phyloP scores from a whole-genome alignment of 345 rosid genomes.

The Rhizophora mangle region DNA sequence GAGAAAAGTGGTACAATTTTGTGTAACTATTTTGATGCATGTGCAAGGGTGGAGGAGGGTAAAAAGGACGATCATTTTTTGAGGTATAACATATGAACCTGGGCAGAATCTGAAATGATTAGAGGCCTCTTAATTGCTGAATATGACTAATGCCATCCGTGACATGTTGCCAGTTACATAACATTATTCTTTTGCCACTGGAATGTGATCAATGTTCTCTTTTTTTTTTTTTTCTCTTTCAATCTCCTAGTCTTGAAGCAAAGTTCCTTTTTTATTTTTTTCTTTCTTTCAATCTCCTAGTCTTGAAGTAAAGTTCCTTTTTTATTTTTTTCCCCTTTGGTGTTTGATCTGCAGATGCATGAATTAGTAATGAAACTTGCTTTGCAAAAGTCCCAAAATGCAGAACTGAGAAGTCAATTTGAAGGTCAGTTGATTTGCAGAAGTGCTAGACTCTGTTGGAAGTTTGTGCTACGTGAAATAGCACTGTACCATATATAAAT shows the following conservation, averaged over 20 bases:
- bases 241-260: background rate
- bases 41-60: background rate
- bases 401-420: constrained; percentile 80
- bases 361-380: constrained; percentile 81
- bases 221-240: background rate
- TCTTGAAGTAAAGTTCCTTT: constrained; percentile 8
- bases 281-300: background rate
- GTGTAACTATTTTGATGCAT: background rate
- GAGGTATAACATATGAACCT: constrained; percentile 1
- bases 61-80: background rate
- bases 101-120: background rate
- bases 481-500: too few relatives aligned
- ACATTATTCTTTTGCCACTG: background rate
- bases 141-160: background rate
- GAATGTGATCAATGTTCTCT: background rate
- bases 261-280: constrained; percentile 1
- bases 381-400: constrained; percentile 76
- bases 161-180: background rate
- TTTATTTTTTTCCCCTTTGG: background rate
- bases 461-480: too few relatives aligned
- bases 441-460: too few relatives aligned
- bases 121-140: background rate
- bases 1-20: background rate
- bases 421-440: constrained; percentile 50
- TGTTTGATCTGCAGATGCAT: constrained; percentile 59